These are phyloP conservation scores for Huntiella moniliformis DNA, from an alignment of 2,329 filamentous ascomycete genomes.

Conservation along the genomic window DNA sequence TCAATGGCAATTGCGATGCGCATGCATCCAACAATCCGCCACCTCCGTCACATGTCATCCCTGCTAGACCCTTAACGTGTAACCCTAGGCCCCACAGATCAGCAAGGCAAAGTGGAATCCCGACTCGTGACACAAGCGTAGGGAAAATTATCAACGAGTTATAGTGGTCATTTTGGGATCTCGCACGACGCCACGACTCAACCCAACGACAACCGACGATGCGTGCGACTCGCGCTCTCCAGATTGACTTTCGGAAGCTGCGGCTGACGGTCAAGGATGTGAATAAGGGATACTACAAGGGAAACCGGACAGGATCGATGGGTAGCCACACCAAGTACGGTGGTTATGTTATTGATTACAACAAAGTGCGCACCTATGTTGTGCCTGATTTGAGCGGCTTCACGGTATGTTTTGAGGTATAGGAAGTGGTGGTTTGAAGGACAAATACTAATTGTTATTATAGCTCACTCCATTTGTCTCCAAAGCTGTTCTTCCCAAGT, in stretches of 20 bases:
- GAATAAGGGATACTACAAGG: constrained; percentile 93
- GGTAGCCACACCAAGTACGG: constrained; percentile 70
- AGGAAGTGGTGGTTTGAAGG: neutral
- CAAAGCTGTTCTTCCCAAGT: constrained; percentile 31
- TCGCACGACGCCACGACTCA: neutral
- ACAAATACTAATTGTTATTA: neutral
- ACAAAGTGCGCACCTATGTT: constrained; percentile 79
- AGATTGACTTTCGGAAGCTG: constrained; percentile 52
- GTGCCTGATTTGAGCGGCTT: constrained; percentile 55
- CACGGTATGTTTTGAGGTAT: constrained; percentile 35
- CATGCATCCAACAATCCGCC: no score
- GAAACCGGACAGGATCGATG: constrained; percentile 74
- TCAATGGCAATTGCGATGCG: no score
- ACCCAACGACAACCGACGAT: constrained; percentile 23
- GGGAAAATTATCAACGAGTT: no score
- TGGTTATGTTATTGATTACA: constrained; percentile 66
- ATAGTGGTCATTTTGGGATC: no score
- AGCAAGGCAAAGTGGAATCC: no score
- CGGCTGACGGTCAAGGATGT: constrained; percentile 82
- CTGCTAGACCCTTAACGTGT: no score
- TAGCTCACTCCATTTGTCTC: constrained; percentile 70
- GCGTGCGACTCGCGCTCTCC: constrained; percentile 50
- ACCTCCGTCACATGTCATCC: no score
- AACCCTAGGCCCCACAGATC: no score
- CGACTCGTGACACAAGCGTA: no score